Base-by-base conservation (phyloP, 768 basidiomycete species). In the Pulveroboletus sp. region DNA sequence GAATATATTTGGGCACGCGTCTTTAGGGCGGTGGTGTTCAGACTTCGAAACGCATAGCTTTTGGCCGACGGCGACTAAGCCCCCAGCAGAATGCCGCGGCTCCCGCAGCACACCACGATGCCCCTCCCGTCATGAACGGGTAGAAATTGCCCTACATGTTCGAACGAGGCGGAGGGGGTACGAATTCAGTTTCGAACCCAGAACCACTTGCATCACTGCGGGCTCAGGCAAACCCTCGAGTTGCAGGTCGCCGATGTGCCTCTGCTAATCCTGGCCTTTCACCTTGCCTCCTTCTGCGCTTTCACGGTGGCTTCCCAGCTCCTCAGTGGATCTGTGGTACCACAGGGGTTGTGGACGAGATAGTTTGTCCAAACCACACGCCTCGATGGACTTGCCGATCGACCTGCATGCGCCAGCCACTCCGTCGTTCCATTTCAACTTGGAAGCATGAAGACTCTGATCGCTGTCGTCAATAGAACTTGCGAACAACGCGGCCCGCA, bases 101-200 rank as follows among this genome's bases (percentile, higher is more conserved):
- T 63, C 45, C 71, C 71, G 64, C 81, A 85, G 29, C 59, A 77
- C 6, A 71, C 68, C 24, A 88, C 83, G 40, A 86, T 78, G 40
- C 82, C 78, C 17, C 68, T 71, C 36, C 81, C 27, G 78, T 76
- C 83, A 85, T 85, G 64, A 85, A 89, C 2, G 85, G 87, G 65
- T 89, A 77, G 20, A 80, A 61, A 57, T 82, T 77, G 46, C 79
- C 75, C 75, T 78, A 36, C 51, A 31, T 38, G 49, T 31, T 42
- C 24, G 47, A 23, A 39, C 36, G 50, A 46, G 50, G 50, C 36
- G 38, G 32, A 54, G 26, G 43, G 23, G 26, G 30, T 42, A 39
- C 42, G n/a, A 9, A 37, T 16, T 31, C 36, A 29, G 34, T 37
- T 44, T 34, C 30, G 44, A 26, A 26, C 31, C 11, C 26, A 29